A percentile compares a stretch with the other conserved stretches of the same genome.
phyloP scores from a whole-genome alignment of 495 filamentous ascomycete genomes.

The Neurospora intermedia region DNA sequence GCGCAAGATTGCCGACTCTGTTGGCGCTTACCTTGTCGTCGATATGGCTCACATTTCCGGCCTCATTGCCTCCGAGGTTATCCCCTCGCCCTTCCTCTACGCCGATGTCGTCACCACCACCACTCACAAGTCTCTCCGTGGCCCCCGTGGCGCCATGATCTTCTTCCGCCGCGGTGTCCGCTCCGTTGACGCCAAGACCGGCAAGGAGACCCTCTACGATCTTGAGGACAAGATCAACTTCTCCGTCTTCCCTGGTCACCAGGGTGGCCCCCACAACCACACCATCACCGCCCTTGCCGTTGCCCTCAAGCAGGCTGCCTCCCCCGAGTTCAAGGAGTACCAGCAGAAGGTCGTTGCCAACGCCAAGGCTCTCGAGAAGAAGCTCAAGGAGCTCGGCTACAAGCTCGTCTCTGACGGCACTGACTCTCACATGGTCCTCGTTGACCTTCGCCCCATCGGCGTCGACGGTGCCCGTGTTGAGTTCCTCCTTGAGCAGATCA shows the following conservation, averaged over 20 bases:
- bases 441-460: conserved; percentile 68
- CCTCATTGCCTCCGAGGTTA: conserved; percentile 84
- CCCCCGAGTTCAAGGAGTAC: conserved; percentile 92
- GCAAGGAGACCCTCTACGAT: conserved; percentile 86
- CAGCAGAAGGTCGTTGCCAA: conserved; percentile 88
- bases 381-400: conserved; percentile 73
- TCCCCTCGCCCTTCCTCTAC: conserved; percentile 86
- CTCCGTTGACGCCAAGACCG: conserved; percentile 74
- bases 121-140: conserved; percentile 98
- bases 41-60: conserved; percentile 99
- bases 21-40: conserved; percentile 87
- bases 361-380: conserved; percentile 76
- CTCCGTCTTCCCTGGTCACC: conserved; percentile 98
- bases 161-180: conserved; percentile 98
- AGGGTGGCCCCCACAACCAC: conserved; percentile 99
- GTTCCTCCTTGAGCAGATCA: conserved; percentile 92
- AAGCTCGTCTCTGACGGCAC: conserved; percentile 94
- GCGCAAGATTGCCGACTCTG: conserved; percentile 90
- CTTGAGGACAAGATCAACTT: conserved; percentile 96
- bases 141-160: conserved; percentile 98
- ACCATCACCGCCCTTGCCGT: conserved; percentile 98
- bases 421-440: conserved; percentile 96
- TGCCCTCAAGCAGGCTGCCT: conserved; percentile 88
- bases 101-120: conserved; percentile 98
- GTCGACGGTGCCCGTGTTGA: conserved; percentile 95